Conservation (phyloP, 192 early-diverging fungal species). For the Mortierella hygrophila region DNA sequence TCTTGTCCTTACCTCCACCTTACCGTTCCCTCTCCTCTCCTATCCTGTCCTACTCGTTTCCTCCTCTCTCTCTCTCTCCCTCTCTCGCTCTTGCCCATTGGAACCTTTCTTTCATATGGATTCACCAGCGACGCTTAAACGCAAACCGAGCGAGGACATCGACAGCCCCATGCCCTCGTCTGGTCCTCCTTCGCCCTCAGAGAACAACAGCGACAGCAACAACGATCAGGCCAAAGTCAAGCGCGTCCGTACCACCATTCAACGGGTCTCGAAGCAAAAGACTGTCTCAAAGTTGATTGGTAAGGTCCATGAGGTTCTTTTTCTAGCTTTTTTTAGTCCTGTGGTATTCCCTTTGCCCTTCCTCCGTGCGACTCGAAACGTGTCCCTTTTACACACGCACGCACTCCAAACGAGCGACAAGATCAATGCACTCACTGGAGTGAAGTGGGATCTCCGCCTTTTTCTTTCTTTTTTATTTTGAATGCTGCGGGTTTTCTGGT, state of each 20-base stretch:
- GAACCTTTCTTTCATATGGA: not conserved
- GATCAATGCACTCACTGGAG: not conserved
- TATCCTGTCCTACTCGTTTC: not conserved
- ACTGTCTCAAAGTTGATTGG: conserved; percentile 53
- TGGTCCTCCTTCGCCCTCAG: conserved; percentile 45
- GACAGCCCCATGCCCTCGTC: conserved; percentile 50
- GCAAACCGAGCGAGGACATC: conserved; percentile 50
- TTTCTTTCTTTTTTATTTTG: not conserved
- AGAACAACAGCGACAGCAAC: conserved; percentile 26
- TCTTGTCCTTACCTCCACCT: not conserved
- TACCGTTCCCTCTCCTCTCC: not conserved
- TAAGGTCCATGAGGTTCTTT: conserved; percentile 15
- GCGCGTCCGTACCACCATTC: conserved; percentile 34
- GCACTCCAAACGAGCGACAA: not conserved
- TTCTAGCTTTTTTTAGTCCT: not conserved
- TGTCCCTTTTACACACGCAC: not conserved
- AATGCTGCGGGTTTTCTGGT: not conserved
- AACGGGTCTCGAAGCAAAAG: conserved; percentile 43
- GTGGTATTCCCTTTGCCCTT: not conserved
- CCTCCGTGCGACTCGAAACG: not conserved
- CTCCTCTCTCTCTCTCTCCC: not conserved
- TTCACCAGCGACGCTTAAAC: conserved; percentile 32
- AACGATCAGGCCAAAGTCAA: conserved; percentile 50
- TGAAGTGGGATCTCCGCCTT: not conserved
- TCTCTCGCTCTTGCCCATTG: conserved; percentile 26